These are phyloP conservation scores for Phaeodactylum tricornutum DNA, from an alignment of 108 stramenopile species.

Conservation along the genomic window DNA sequence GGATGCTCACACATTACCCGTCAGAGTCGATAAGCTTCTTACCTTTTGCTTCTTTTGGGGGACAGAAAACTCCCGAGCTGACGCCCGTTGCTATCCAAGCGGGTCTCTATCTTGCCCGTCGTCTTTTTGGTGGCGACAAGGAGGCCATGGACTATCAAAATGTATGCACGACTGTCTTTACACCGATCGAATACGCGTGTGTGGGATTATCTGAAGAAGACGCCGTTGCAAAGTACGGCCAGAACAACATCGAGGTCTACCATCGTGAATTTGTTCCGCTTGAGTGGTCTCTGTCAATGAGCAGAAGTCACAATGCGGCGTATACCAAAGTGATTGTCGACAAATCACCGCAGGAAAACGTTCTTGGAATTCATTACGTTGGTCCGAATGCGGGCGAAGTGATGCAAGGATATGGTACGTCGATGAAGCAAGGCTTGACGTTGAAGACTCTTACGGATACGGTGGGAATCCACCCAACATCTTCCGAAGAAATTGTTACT, in stretches of 20 bases:
- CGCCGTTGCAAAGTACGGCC: conserved; percentile 72
- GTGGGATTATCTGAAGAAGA: conserved; percentile 95
- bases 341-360: conserved; percentile 45
- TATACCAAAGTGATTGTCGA: conserved; percentile 89
- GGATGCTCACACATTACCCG: not conserved
- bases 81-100: conserved; percentile 98
- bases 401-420: conserved; percentile 87
- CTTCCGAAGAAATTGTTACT: conserved; percentile 86
- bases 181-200: conserved; percentile 92
- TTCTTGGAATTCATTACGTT: conserved; percentile 93
- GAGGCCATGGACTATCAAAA: conserved; percentile 88
- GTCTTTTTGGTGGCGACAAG: conserved; percentile 83
- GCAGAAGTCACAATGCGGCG: conserved; percentile 46
- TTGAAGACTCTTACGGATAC: conserved; percentile 72
- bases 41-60: not conserved
- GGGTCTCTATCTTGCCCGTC: conserved; percentile 77
- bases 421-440: conserved; percentile 85
- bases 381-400: conserved; percentile 99
- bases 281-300: conserved; percentile 85
- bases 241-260: conserved; percentile 83
- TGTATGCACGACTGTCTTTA: conserved; percentile 95
- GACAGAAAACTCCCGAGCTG: conserved; percentile 87
- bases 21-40: not conserved
- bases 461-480: conserved; percentile 98
- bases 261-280: conserved; percentile 89